Evolutionary conservation across 1,284 basidiomycete species (phyloP), one percentile per base, ranked within the genome.

Genomic region (Rhizopogon parksii): DNA sequence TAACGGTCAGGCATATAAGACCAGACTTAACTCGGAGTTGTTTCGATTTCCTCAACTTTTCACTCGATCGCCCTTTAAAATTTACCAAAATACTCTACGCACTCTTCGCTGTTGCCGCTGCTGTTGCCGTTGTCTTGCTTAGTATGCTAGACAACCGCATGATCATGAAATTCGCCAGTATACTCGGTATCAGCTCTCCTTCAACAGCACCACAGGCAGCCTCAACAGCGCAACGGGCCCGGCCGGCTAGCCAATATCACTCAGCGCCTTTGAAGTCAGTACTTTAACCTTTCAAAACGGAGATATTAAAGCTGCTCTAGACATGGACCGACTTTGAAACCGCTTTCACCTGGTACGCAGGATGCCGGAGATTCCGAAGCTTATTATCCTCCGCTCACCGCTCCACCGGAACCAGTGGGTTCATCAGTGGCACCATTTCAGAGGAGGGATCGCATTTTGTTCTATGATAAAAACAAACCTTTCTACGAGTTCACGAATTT

Each of bases 401-500:
- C 67, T 21, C 64, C 67, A 8, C 60, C 60, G 38, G 46, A 52
- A 39, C 66, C 67, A 2, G 35, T 43, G 1, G 63, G 65, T 4
- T 53, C 65, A 40, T 69, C 66, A 9, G 51, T 68, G 45, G 58
- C 54, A 59, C 67, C 56, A 46, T 67, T 54, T 56, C 59, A 50
- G 61, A 63, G 59, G 19, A 62, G 67, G 4, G 55, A 59, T 2
- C 69, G 69, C 6, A 71, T 84, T 49, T 61, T 79, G 4, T 83
- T 84, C 60, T 83, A 83, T 58, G 70, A 83, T 56, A 82, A 76
- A 58, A 66, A 75, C n/a, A 69, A 78, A 38, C 78, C 80, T 11
- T 71, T 81, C 60, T 83, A 83, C 53, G 81, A 82, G 6, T 84
- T 85, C 59, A 83, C 83, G 36, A 84, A 85, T 60, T 85, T 85